Evolutionary conservation across 2,329 filamentous ascomycete species (phyloP).

Genomic region (Myrmaecium sp.): DNA sequence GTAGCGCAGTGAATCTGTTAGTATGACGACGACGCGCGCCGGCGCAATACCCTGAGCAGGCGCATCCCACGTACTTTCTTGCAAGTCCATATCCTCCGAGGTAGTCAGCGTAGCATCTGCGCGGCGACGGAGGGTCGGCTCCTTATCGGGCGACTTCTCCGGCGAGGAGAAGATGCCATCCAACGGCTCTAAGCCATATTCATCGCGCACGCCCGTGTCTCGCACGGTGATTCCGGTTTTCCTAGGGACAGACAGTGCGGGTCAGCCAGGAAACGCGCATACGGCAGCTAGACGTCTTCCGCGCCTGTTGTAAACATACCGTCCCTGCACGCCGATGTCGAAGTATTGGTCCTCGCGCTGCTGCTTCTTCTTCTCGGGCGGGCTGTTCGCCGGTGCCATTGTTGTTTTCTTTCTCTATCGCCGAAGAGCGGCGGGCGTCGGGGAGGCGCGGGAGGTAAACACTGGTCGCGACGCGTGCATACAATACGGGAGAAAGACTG

Average conservation of each 20-base stretch:
- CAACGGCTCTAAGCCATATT: slow-evolving; percentile 79
- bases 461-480: too few relatives aligned
- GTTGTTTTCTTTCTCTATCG: too few relatives aligned
- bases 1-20: slow-evolving; percentile 4
- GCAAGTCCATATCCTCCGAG: slow-evolving; percentile 46
- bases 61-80: slow-evolving; percentile 34
- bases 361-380: slow-evolving; percentile 20
- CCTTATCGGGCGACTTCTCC: slow-evolving; percentile 37
- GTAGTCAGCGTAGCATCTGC: slow-evolving; percentile 28
- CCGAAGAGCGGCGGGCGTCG: too few relatives aligned
- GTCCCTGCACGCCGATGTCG: slow-evolving; percentile 22
- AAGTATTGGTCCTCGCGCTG: slow-evolving; percentile 23
- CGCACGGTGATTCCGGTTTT: slow-evolving; percentile 77
- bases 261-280: slow-evolving; percentile 1
- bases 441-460: too few relatives aligned
- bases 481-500: too few relatives aligned
- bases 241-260: slow-evolving; percentile 28
- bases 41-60: too few relatives aligned
- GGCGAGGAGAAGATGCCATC: slow-evolving; percentile 83
- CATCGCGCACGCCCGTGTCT: slow-evolving; percentile 67
- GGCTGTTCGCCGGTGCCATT: slow-evolving; percentile 16
- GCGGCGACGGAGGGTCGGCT: slow-evolving; percentile 13
- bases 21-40: too few relatives aligned
- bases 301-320: slow-evolving; percentile 11
- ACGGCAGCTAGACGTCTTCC: slow-evolving; percentile 1